These are phyloP conservation scores for Botrytis fragariae DNA, from an alignment of 2,329 filamentous ascomycete genomes.

Conservation along the genomic window DNA sequence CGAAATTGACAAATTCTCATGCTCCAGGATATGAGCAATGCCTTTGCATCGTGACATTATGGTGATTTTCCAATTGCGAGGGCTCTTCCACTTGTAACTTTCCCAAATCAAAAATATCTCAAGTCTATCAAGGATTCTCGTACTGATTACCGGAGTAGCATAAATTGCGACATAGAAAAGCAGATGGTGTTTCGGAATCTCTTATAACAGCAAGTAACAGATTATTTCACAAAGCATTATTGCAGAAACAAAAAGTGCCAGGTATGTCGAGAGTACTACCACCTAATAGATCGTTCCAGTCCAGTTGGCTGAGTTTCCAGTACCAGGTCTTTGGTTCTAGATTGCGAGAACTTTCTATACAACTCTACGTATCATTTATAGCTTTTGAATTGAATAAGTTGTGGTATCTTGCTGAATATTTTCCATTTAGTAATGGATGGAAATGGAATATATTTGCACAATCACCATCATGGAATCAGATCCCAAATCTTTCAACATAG, in stretches of 20 bases:
- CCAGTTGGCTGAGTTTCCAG: neutral
- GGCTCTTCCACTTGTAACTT: neutral
- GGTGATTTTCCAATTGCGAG: neutral
- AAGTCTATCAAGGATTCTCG: neutral
- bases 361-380: neutral
- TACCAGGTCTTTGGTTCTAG: neutral
- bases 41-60: neutral
- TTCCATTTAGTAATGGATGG: neutral
- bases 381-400: neutral
- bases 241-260: neutral
- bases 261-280: neutral
- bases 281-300: neutral
- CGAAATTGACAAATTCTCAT: neutral
- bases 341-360: neutral
- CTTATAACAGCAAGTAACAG: neutral
- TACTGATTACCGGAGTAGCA: neutral
- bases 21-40: neutral
- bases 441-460: neutral
- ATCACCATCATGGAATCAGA: neutral
- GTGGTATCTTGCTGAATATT: neutral
- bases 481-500: neutral
- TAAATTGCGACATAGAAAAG: neutral
- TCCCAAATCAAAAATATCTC: neutral
- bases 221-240: neutral
- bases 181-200: neutral